Base-by-base conservation (phyloP, 2,329 filamentous ascomycete species). In the Trichothecium roseum region DNA sequence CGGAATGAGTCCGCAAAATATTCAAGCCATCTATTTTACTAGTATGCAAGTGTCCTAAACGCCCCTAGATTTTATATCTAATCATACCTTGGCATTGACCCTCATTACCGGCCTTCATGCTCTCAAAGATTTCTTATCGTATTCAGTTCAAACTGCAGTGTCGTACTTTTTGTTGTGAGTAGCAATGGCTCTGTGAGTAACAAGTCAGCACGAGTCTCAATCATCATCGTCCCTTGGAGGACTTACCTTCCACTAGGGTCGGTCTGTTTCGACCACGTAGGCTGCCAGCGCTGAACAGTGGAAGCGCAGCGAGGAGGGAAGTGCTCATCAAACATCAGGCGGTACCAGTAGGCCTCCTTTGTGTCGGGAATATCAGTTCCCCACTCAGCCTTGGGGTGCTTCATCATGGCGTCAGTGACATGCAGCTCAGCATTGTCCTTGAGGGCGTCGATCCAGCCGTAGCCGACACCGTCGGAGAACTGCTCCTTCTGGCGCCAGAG, bases 321-420 rank as follows among this genome's bases (percentile, higher is more conserved):
- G 63, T 93, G 89, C 72, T 98, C 89, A 60, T 98, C 91, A 57
- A 96, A 98, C 89, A 98, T 96, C 58, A 68, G 73, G 51, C 91
- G 81, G 68, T 98, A 98, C 91, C 91, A 98, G 72, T 94, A 93
- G 64, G 87, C 91, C 66, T 98, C 91, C 74, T 98, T 98, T 54
- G 82, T 88, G 54, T 95, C 88, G 8, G 91, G 93, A 43, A 94
- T 76, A 54, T 98, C 93, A 51, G 66, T 64, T 34, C 87, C 89
- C 93, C 93, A 98, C 61, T 95, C 86, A 10, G 85, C 76, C 73
- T 94, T 95, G 44, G 91, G 89, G 75, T 93, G 89, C 72, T 88
- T 87, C 83, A 96, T 86, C 79, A 93, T 88, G 70, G 96, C 89
- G 54, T 98, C 89, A 14, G 84, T 94, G 37, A 98, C 82, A 38